Evolutionary conservation across 768 basidiomycete genomes (phyloP).

Genomic region (Suillus paluster): DNA sequence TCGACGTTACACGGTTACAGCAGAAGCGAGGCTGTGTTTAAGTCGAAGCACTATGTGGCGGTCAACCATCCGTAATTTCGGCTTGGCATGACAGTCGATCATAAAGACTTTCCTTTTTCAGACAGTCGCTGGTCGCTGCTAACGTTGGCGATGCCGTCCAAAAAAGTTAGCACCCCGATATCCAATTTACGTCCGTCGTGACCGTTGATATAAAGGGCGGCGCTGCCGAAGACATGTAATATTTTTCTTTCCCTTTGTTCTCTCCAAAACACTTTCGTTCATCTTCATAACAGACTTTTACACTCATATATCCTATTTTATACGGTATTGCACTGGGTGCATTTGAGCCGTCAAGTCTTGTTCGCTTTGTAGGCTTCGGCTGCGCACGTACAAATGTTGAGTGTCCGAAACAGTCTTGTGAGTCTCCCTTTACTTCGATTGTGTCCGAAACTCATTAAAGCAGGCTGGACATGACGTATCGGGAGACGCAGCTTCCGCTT

Average conservation of each 20-base stretch:
- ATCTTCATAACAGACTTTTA: neutral
- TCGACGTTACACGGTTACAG: too few relatives aligned
- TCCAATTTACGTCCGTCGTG: constrained; percentile 1
- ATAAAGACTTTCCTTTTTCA: neutral
- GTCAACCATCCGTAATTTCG: too few relatives aligned
- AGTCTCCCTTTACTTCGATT: neutral
- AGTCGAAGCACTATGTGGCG: too few relatives aligned
- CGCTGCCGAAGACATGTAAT: neutral
- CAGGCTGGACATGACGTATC: neutral
- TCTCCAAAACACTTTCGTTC: neutral
- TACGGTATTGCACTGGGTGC: neutral
- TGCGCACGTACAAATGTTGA: neutral
- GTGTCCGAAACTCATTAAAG: neutral
- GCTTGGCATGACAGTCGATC: neutral
- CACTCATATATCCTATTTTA: neutral
- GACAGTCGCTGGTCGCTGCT: neutral
- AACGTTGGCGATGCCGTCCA: neutral
- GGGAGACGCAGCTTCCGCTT: neutral
- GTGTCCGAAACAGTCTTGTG: neutral
- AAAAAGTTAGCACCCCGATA: neutral
- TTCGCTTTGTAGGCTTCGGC: neutral
- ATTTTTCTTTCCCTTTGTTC: neutral
- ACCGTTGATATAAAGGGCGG: neutral
- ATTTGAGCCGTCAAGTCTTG: neutral
- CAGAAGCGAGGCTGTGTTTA: too few relatives aligned